Conservation (phyloP, 2,329 filamentous ascomycete species). For the Rasamsonia emersonii region DNA sequence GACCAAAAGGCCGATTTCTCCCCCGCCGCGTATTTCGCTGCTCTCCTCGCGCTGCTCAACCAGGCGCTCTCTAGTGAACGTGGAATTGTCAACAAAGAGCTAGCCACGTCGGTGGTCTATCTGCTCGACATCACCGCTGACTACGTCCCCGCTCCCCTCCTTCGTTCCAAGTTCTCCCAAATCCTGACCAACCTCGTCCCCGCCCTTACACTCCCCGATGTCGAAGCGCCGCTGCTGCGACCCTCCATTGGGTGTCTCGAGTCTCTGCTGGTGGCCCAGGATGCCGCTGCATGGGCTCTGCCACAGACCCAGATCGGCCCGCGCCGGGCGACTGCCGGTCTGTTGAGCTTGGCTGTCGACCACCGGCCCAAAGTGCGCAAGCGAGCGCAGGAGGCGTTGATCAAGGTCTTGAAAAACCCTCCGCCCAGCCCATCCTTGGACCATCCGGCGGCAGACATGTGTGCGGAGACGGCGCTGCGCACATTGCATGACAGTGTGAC, state of each 20-base stretch:
- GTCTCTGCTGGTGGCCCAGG: slow-evolving; percentile 82
- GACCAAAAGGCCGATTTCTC: slow-evolving; percentile 77
- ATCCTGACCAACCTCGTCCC: slow-evolving; percentile 83
- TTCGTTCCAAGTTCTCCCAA: slow-evolving; percentile 89
- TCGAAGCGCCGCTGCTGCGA: slow-evolving; percentile 76
- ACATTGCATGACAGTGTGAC: slow-evolving; percentile 66
- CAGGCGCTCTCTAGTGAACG: slow-evolving; percentile 58
- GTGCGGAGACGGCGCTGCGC: slow-evolving; percentile 79
- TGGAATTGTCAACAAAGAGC: slow-evolving; percentile 67
- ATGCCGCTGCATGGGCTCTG: slow-evolving; percentile 78
- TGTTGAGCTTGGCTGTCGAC: slow-evolving; percentile 78
- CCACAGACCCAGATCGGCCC: slow-evolving; percentile 76
- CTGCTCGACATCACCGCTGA: slow-evolving; percentile 88
- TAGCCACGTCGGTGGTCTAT: slow-evolving; percentile 82
- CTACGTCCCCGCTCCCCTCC: slow-evolving; percentile 72
- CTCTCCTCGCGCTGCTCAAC: slow-evolving; percentile 78
- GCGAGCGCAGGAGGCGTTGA: slow-evolving; percentile 81
- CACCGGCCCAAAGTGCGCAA: slow-evolving; percentile 88
- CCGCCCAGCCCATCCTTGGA: slow-evolving; percentile 88
- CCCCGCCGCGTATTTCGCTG: slow-evolving; percentile 88
- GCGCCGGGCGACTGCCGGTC: slow-evolving; percentile 73
- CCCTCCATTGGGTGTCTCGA: slow-evolving; percentile 90
- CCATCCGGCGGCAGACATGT: slow-evolving; percentile 92
- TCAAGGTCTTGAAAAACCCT: slow-evolving; percentile 71
- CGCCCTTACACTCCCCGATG: slow-evolving; percentile 67